Evolutionary conservation across 2,329 filamentous ascomycete species (phyloP).

Genomic region (Aspergillus sp.): DNA sequence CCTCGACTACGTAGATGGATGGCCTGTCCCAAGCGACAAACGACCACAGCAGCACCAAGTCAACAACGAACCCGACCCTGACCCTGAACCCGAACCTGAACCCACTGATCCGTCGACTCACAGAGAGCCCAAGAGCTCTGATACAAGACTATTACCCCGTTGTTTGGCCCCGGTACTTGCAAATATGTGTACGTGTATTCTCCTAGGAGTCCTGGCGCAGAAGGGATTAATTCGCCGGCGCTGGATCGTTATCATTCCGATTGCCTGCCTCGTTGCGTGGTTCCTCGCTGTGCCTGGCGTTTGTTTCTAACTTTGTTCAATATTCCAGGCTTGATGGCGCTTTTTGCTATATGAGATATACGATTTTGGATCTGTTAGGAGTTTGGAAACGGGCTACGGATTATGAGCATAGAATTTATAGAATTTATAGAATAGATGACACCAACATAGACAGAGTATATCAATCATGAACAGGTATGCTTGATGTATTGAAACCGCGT

Average conservation of each 20-base stretch:
- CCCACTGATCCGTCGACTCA: no score
- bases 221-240: background rate
- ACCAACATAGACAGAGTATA: no score
- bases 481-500: no score
- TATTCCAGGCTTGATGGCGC: background rate
- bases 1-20: conserved; percentile 38
- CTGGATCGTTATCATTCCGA: no score
- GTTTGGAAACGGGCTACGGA: no score
- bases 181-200: conserved; percentile 19
- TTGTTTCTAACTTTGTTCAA: conserved; percentile 2
- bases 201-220: conserved; percentile 7
- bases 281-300: background rate
- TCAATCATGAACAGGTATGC: no score
- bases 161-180: background rate
- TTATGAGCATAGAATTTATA: no score
- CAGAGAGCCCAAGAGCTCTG: conserved; percentile 12
- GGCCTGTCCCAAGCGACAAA: conserved; percentile 30
- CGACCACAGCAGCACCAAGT: background rate
- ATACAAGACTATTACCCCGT: background rate
- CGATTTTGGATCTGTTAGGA: background rate
- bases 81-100: no score
- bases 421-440: no score
- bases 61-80: no score
- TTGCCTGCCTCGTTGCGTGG: background rate
- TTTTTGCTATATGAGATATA: background rate